phyloP scores from a whole-genome alignment of 495 filamentous ascomycete species.

The Penicillium bovifimosum region DNA sequence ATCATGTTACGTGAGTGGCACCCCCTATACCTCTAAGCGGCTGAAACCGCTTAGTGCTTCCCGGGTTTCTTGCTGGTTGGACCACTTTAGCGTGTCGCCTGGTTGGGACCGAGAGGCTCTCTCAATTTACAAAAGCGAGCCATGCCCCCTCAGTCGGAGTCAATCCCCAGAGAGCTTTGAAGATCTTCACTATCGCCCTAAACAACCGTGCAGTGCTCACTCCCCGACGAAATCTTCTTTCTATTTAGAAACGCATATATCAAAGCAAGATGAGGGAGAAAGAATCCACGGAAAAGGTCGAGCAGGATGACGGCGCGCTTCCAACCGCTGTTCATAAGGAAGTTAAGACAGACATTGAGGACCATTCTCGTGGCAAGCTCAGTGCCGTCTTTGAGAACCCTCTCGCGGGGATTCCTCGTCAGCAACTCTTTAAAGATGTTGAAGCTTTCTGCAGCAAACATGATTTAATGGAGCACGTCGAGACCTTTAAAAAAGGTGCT shows the following conservation, averaged over 20 bases:
- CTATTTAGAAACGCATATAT: too few relatives aligned
- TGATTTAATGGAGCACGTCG: conserved; percentile 38
- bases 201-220: too few relatives aligned
- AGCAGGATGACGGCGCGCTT: neutral
- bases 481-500: conserved; percentile 49
- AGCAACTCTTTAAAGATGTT: conserved; percentile 45
- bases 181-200: too few relatives aligned
- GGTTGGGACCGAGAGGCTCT: neutral
- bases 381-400: conserved; percentile 46
- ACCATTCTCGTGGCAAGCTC: conserved; percentile 14
- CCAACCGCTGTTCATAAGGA: conserved; percentile 10
- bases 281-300: neutral
- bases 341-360: conserved; percentile 14
- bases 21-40: neutral
- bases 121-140: neutral
- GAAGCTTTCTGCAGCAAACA: conserved; percentile 44
- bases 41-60: neutral
- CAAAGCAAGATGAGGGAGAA: conserved; percentile 7
- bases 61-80: neutral
- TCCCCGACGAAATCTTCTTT: too few relatives aligned
- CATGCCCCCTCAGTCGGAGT: neutral
- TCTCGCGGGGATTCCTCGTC: conserved; percentile 42
- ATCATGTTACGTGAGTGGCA: neutral
- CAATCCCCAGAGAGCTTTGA: neutral
- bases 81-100: neutral